Base-by-base conservation (phyloP, 345 rosid species). In the Gossypium longicalyx region DNA sequence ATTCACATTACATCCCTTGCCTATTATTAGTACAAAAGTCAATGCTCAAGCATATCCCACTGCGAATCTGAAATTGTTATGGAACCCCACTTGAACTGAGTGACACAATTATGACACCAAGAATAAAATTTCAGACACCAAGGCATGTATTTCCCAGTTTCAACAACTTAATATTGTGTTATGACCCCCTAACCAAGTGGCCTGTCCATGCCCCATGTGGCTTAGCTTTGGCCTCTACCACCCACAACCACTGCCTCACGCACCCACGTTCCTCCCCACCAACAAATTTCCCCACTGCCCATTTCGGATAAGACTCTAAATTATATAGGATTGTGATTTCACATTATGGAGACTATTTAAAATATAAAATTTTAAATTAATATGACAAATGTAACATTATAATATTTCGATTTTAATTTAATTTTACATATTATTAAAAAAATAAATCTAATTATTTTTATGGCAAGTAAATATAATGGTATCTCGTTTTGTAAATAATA, bases 31-130 rank as follows among this genome's bases (percentile, higher is more conserved):
- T 15, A 3, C 54, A 12, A 51, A 51, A 51, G 16, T 4, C n/a
- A 13, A 51, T 51, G 54, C 12, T 51, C 17, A 34, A 34, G 41
- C 41, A 34, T 34, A 34, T 34, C 41, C 41, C 41, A 34, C 41
- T 34, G 41, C 41, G 12, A 62, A 25, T 34, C n/a, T 4, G 61
- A 38, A 72, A 56, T 64, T 34, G 56, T 13, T 29, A 15, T 61
- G 47, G 41, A 63, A 17, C 54, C 63, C 75, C 70, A 76, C 79
- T 65, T 34, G 41, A 34, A 34, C 41, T 34, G 41, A 34, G 41
- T 34, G 41, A 34, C 41, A 34, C 41, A 34, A 34, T 34, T 34
- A 34, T 34, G 41, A 34, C 41, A 34, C 7, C 29, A 52, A 70
- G 10, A 61, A 52, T 60, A 38, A 29, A 19, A 59, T n/a, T 10